Evolutionary conservation across 2,329 filamentous ascomycete species (phyloP).

Genomic region (Myriosclerotinia curreyana): DNA sequence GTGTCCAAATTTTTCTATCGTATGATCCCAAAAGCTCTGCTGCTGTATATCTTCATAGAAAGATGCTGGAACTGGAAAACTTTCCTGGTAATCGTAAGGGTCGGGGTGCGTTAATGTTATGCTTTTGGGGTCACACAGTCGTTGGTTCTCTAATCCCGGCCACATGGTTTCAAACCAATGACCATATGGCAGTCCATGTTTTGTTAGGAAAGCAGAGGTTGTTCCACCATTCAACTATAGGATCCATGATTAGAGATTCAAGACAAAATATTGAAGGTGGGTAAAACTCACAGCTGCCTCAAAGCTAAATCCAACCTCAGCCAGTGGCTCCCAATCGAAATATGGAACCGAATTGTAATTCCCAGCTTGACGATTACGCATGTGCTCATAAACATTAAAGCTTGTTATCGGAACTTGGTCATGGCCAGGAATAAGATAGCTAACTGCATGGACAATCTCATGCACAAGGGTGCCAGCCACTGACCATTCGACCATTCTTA

Average conservation of each 20-base stretch:
- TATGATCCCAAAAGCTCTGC: conserved; percentile 28
- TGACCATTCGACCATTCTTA: conserved; percentile 20
- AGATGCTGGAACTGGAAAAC: conserved; percentile 25
- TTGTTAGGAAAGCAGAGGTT: not conserved
- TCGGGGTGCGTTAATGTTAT: conserved; percentile 22
- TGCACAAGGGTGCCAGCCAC: conserved; percentile 25
- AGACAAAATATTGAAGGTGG: not conserved
- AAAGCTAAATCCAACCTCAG: conserved; percentile 28
- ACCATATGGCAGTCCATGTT: conserved; percentile 21
- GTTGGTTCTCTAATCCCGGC: conserved; percentile 10
- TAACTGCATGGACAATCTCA: conserved; percentile 26
- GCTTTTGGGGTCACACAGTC: not conserved
- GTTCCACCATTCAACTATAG: conserved; percentile 12
- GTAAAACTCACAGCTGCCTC: conserved; percentile 26
- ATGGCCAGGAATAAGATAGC: not conserved
- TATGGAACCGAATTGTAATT: conserved; percentile 20
- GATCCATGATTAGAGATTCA: not conserved
- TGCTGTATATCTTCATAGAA: conserved; percentile 31
- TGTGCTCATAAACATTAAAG: no score
- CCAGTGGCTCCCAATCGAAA: conserved; percentile 25
- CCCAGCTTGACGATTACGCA: no score
- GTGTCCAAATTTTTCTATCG: conserved; percentile 24
- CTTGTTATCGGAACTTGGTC: not conserved
- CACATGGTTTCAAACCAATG: conserved; percentile 25
- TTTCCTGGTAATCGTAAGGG: conserved; percentile 11